Evolutionary conservation across 2,329 filamentous ascomycete species (phyloP).

Genomic region (Ophiosphaerella korrae): DNA sequence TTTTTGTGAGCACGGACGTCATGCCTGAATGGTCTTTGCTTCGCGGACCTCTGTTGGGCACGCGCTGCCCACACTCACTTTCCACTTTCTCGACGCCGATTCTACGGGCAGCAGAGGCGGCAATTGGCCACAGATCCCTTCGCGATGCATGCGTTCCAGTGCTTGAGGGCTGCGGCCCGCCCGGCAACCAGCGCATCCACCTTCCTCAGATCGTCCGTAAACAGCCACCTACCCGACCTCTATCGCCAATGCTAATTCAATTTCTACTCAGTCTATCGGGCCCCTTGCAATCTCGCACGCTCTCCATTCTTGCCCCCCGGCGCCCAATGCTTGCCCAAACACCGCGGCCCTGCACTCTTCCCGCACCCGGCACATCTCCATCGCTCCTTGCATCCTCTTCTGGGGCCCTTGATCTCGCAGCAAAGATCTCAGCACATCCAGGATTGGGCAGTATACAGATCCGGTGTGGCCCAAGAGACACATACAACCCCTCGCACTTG

Average conservation of each 20-base stretch:
- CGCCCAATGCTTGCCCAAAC: slow-evolving; percentile 32
- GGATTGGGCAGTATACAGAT: slow-evolving; percentile 48
- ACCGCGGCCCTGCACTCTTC: slow-evolving; percentile 19
- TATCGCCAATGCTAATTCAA: not conserved
- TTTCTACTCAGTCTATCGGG: slow-evolving; percentile 4
- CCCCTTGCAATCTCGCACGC: slow-evolving; percentile 21
- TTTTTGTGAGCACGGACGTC: slow-evolving; percentile 39
- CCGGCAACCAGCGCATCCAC: slow-evolving; percentile 19
- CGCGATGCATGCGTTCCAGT: slow-evolving; percentile 43
- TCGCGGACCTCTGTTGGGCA: slow-evolving; percentile 17
- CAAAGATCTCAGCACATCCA: slow-evolving; percentile 45
- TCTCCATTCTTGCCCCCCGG: slow-evolving; percentile 36
- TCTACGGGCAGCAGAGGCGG: not conserved
- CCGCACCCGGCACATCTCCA: slow-evolving; percentile 22
- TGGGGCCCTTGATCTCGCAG: slow-evolving; percentile 41
- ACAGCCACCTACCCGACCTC: not conserved
- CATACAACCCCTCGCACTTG: slow-evolving; percentile 63
- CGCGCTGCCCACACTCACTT: not conserved
- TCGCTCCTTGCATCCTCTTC: slow-evolving; percentile 13
- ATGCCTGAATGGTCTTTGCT: slow-evolving; percentile 17
- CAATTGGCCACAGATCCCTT: not conserved
- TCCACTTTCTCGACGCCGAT: not conserved
- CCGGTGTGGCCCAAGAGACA: slow-evolving; percentile 57
- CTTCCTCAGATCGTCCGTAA: slow-evolving; percentile 27
- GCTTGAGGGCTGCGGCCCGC: slow-evolving; percentile 33